These are phyloP conservation scores for Pseudognaphalium luteoalbum DNA, from an alignment of 129 eudicot genomes.

Conservation along the genomic window DNA sequence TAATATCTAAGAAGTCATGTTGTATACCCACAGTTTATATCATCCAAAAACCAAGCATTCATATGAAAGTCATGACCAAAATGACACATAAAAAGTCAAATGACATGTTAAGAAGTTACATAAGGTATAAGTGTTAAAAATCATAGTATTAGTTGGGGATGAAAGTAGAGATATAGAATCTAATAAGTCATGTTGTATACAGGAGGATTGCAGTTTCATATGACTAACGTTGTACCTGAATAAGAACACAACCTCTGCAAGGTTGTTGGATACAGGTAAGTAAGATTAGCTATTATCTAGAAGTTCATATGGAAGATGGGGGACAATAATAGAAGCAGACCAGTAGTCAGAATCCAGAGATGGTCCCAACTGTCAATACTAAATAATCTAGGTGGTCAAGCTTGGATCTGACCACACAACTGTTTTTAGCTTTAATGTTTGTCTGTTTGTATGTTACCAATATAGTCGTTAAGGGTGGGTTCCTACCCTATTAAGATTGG, in stretches of 20 bases:
- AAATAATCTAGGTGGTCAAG: constrained; percentile 31
- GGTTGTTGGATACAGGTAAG: constrained; percentile 7
- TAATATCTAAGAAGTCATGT: too few species aligned
- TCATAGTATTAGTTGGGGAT: not conserved
- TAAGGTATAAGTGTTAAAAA: constrained; percentile 16
- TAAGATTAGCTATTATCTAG: not conserved
- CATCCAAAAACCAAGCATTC: not conserved
- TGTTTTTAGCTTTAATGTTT: constrained; percentile 36
- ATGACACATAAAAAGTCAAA: not conserved
- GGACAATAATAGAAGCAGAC: constrained; percentile 2
- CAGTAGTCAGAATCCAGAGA: constrained; percentile 26
- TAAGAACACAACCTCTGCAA: not conserved
- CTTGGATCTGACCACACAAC: constrained; percentile 27
- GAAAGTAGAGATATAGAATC: not conserved
- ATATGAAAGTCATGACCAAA: not conserved
- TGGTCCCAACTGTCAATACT: constrained; percentile 43
- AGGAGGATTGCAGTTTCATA: not conserved
- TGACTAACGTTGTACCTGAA: not conserved
- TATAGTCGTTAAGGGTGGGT: constrained; percentile 30
- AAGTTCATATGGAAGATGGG: not conserved
- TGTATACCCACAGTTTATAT: not conserved
- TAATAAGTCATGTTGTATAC: not conserved
- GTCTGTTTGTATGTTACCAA: constrained; percentile 28
- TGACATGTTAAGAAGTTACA: not conserved
- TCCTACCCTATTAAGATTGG: constrained; percentile 32